Conservation (phyloP, 2,329 filamentous ascomycete genomes). For the Pseudogymnoascus sp. region DNA sequence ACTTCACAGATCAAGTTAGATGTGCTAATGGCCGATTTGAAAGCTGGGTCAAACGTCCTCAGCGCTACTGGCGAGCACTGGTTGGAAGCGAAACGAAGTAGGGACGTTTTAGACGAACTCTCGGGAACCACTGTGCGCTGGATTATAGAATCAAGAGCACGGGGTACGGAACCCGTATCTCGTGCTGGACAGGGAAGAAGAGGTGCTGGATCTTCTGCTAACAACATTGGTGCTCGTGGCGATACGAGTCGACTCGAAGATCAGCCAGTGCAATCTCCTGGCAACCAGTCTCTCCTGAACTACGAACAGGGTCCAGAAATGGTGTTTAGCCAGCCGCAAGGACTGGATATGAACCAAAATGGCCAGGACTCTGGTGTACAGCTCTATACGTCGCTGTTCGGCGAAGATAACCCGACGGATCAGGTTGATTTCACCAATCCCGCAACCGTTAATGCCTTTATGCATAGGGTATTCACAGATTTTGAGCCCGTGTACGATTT, state of each 20-base stretch:
- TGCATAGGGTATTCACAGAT: slow-evolving; percentile 13
- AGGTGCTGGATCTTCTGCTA: not conserved
- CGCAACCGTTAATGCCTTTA: slow-evolving; percentile 10
- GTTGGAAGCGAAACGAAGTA: slow-evolving; percentile 39
- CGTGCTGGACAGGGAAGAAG: not conserved
- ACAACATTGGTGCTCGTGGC: not conserved
- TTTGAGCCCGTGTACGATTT: slow-evolving; percentile 9
- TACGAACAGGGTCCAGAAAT: not conserved
- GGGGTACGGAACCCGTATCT: not conserved
- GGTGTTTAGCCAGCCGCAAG: not conserved
- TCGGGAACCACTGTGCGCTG: slow-evolving; percentile 26
- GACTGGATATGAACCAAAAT: not conserved
- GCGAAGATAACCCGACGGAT: slow-evolving; percentile 4
- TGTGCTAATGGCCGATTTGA: slow-evolving; percentile 34
- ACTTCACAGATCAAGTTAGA: slow-evolving; percentile 31
- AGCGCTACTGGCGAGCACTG: slow-evolving; percentile 45
- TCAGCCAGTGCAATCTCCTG: not conserved
- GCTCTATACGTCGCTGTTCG: slow-evolving; percentile 6
- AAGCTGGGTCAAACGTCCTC: slow-evolving; percentile 36
- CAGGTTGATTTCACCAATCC: slow-evolving; percentile 9
- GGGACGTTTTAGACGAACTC: slow-evolving; percentile 36
- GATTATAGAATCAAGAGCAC: slow-evolving; percentile 16
- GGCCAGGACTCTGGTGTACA: not conserved
- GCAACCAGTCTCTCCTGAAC: not conserved
- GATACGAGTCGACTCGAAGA: not conserved